phyloP scores from a whole-genome alignment of 768 basidiomycete species.

The Phaeolepiota aurea region DNA sequence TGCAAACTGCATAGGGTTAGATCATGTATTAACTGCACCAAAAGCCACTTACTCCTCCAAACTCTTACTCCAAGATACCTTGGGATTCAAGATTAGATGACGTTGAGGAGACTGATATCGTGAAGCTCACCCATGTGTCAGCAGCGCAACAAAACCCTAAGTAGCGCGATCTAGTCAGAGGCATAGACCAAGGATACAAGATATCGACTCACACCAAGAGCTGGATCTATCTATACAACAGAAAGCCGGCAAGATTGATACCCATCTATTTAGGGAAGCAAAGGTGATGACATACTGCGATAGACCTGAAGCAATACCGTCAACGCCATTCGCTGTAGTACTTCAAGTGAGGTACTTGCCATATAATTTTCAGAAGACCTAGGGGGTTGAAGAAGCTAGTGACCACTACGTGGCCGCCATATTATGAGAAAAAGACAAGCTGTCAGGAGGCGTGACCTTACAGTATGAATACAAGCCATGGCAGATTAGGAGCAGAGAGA shows the following conservation, averaged over 20 bases:
- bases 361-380: neutral
- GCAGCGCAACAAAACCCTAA: neutral
- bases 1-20: neutral
- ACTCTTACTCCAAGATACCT: neutral
- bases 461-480: neutral
- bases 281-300: neutral
- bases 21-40: neutral
- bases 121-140: neutral
- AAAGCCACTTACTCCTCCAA: neutral
- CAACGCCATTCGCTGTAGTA: neutral
- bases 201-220: constrained; percentile 1
- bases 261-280: neutral
- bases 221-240: neutral
- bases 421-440: neutral
- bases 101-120: neutral
- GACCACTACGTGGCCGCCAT: neutral
- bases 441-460: neutral
- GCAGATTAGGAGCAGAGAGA: neutral
- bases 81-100: neutral
- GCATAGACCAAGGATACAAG: neutral
- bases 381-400: neutral
- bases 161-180: neutral
- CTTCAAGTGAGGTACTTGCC: neutral
- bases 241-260: neutral
- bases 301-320: neutral